phyloP scores from a whole-genome alignment of 495 filamentous ascomycete species.

The Tetracladium marchalianum region DNA sequence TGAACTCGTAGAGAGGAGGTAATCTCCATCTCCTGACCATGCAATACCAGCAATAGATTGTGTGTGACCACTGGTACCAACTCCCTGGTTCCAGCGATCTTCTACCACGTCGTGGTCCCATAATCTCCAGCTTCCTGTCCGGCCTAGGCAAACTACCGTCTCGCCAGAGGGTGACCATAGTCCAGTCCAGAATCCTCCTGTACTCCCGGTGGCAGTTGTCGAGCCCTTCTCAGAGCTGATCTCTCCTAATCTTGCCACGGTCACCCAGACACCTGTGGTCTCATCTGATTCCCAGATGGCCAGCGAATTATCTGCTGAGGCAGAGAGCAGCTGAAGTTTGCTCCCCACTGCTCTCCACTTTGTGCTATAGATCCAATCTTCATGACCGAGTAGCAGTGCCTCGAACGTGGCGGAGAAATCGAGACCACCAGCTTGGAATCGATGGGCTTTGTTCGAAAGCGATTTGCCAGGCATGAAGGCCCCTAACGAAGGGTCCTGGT shows the following conservation, averaged over 20 bases:
- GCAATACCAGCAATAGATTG: constrained; percentile 66
- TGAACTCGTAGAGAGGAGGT: constrained; percentile 76
- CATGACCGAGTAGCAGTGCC: constrained; percentile 87
- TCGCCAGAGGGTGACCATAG: constrained; percentile 79
- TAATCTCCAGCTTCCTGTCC: constrained; percentile 86
- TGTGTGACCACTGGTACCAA: constrained; percentile 79
- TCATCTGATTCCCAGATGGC: constrained; percentile 83
- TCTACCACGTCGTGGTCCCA: constrained; percentile 52
- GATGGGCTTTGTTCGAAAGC: constrained; percentile 82
- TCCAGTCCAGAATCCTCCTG: constrained; percentile 92
- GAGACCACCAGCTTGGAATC: constrained; percentile 37
- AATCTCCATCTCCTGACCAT: constrained; percentile 77
- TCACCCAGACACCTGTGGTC: constrained; percentile 82
- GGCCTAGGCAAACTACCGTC: constrained; percentile 68
- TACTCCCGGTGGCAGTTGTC: constrained; percentile 89
- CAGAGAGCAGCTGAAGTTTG: constrained; percentile 67
- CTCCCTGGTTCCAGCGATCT: constrained; percentile 61
- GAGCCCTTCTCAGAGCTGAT: constrained; percentile 89
- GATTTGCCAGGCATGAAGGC: constrained; percentile 49
- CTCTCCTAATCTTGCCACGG: constrained; percentile 74
- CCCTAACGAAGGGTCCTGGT: constrained; percentile 32
- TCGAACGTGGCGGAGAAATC: constrained; percentile 84
- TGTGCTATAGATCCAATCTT: constrained; percentile 94
- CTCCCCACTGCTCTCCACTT: constrained; percentile 54
- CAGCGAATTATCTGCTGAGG: constrained; percentile 91